Percentiles rank a stretch among this genome's conserved stretches.
phyloP scores from a whole-genome alignment of 352 stramenopile genomes.

The Phytopythium litorale region DNA sequence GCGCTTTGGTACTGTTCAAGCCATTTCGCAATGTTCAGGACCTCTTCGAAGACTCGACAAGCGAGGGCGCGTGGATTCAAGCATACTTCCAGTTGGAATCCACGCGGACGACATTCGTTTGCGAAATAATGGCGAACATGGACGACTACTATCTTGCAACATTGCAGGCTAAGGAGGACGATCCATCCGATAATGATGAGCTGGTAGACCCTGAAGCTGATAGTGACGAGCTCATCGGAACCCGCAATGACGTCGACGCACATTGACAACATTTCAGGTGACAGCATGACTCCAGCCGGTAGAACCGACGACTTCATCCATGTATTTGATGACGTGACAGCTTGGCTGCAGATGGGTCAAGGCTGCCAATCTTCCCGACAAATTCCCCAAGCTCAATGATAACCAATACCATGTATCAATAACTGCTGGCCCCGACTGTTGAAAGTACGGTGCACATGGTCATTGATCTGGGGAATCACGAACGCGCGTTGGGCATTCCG shows the following conservation, averaged over 20 bases:
- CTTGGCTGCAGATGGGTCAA: not conserved
- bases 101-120: not conserved
- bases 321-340: not conserved
- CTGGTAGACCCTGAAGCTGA: too few species aligned
- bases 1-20: not conserved
- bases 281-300: not conserved
- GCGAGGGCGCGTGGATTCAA: not conserved
- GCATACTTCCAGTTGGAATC: not conserved
- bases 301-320: not conserved
- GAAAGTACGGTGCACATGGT: not conserved
- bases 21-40: not conserved
- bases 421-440: not conserved
- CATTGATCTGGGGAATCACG: not conserved
- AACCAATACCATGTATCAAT: not conserved
- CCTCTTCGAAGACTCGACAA: not conserved
- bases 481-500: not conserved
- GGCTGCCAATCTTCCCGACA: not conserved
- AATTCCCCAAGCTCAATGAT: not conserved
- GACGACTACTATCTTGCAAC: constrained; percentile 7
- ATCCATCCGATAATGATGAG: not conserved
- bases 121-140: constrained; percentile 10
- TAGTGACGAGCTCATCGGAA: not conserved
- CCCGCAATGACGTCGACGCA: constrained; percentile 3
- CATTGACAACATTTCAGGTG: not conserved
- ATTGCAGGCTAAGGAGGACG: not conserved